phyloP scores from a whole-genome alignment of 2,329 filamentous ascomycete genomes.

The Curvularia sp. region DNA sequence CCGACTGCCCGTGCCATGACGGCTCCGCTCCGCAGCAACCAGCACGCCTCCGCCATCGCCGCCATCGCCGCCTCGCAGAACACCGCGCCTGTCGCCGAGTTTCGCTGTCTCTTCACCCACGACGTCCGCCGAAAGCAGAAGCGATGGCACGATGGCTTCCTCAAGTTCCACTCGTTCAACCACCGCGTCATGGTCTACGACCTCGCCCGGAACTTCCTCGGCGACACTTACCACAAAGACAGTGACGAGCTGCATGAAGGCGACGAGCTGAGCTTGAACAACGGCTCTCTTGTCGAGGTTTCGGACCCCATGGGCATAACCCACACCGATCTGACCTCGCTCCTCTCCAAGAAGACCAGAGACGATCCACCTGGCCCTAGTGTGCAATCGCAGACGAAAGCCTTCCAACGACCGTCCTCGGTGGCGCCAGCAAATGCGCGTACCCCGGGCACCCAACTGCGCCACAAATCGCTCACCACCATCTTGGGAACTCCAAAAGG shows the following conservation, averaged over 20 bases:
- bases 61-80: constrained; percentile 62
- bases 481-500: constrained; percentile 71
- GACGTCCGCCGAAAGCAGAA: constrained; percentile 88
- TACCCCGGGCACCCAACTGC: constrained; percentile 50
- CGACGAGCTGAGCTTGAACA: constrained; percentile 81
- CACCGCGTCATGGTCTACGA: constrained; percentile 91
- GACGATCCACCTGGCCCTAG: constrained; percentile 29
- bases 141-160: constrained; percentile 88
- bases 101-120: constrained; percentile 83
- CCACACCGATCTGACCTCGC: constrained; percentile 77
- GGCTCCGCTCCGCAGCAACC: constrained; percentile 32
- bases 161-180: constrained; percentile 91
- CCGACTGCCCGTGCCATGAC: constrained; percentile 32
- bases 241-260: constrained; percentile 75
- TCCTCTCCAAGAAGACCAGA: constrained; percentile 73
- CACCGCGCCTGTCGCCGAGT: constrained; percentile 80
- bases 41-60: constrained; percentile 25
- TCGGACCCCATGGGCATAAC: constrained; percentile 74
- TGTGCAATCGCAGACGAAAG: constrained; percentile 27
- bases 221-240: constrained; percentile 81
- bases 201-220: constrained; percentile 77
- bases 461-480: constrained; percentile 66
- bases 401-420: constrained; percentile 29
- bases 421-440: constrained; percentile 25
- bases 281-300: constrained; percentile 80